Evolutionary conservation across 257 asterid species (phyloP), one percentile per base, ranked within the genome.

Genomic region (Capsicum chinense): DNA sequence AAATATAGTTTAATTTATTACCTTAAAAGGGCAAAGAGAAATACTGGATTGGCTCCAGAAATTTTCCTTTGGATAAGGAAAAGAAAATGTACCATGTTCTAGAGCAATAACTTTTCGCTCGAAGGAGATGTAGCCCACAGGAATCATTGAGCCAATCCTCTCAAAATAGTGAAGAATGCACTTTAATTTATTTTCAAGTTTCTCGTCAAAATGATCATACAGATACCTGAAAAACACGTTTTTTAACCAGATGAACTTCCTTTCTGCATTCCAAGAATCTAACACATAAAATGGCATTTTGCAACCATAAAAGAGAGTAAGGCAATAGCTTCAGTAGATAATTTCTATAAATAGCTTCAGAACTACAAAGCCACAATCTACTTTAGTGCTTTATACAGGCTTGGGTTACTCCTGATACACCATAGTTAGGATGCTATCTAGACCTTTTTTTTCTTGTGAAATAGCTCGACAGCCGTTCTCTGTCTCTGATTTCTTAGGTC

Each of bases 91-190:
- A 60, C 83, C 86, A 88, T 76, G 84, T 76, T 83, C 85, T 67
- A 84, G 79, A 82, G 90, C 90, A 79, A 94, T 96, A 88, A 95
- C 95, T 85, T 93, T 95, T 21, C 99, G 87, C 92, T 95, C 96
- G 87, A 91, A 95, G 54, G 99, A 94, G 81, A 95, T 93, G 84
- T 89, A 88, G 66, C 97, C 98, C 52, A 10, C 16, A 19, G 96
- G 95, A 91, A 92, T 90, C 60, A 84, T 82, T 56, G 88, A 85
- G 87, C 89, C 89, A 84, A 94, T 89, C 90, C 87, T 94, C 90
- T 89, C 92, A 90, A 95, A 94, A 86, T 95, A 95, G 85, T 95
- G 98, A 84, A 92, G 66, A 69, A 95, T 91, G 88, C 98, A 95
- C 88, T 89, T 95, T 84, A 95, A 86, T 88, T 95, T 94, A 87